Evolutionary conservation across 2,329 filamentous ascomycete genomes (phyloP), one percentile per base, ranked within the genome.

Genomic region (Fusarium drepaniforme): DNA sequence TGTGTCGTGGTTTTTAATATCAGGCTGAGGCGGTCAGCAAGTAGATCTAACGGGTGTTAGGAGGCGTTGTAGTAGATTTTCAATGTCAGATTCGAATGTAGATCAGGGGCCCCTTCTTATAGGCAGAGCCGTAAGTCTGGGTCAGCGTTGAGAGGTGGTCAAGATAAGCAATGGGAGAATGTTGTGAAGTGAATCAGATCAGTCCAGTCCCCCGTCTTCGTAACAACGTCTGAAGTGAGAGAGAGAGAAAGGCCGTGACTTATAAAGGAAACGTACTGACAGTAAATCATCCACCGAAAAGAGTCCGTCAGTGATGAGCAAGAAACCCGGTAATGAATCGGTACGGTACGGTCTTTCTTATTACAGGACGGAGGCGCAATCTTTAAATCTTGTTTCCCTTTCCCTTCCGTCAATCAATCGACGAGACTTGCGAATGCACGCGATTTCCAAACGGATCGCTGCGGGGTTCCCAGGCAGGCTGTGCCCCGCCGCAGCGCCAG

Each of bases 131-230:
- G 61, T 23, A 37, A 37, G 59, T 49, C 37, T 13, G 23, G 35
- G 21, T 33, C 28, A 44, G 16, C 21, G 23, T 63, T 37, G 40
- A 38, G 25, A 9, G 13, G 8, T 23, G 49, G 16, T 13, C 62
- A 60, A 56, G 51, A 49, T 58, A 37, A 57, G 44, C 62, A 53
- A 15, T 30, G 44, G 38, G 61, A 62, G 64, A n/a, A 56, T 35
- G 49, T 53, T 70, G 66, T 70, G 66, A 67, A 37, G 57, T 42
- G 58, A 75, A 73, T 66, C 65, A 61, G 58, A 42, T 44, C 64
- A 64, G 46, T 30, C 18, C 18, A 35, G 12, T 15, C 33, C 12
- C 13, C 37, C 49, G 35, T 53, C 18, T 53, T 53, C 49, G 13
- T 7, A 28, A 33, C 28, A 56, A 35, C 51, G 18, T 56, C 51